Evolutionary conservation across 495 filamentous ascomycete species (phyloP).

Genomic region (Achaetomiella virescens): DNA sequence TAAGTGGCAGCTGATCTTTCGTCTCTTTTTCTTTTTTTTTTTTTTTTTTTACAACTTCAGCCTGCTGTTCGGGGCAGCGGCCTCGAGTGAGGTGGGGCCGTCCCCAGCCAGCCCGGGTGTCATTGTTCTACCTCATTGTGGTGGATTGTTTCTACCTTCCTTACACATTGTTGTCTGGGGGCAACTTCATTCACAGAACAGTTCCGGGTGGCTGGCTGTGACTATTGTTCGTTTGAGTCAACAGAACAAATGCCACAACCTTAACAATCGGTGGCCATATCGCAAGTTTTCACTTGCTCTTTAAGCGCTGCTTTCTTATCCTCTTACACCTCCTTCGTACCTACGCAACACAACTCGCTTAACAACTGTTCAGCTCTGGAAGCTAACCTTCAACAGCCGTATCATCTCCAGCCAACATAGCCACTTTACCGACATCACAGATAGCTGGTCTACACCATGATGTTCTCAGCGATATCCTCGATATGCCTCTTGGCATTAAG

Average conservation of each 20-base stretch:
- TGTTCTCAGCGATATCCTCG: conserved; percentile 37
- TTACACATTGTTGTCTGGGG: neutral
- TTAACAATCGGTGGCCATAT: neutral
- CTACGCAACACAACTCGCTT: neutral
- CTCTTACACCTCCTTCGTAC: neutral
- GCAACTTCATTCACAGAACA: neutral
- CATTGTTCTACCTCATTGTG: neutral
- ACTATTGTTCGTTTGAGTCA: neutral
- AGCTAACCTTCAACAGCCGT: conserved; percentile 6
- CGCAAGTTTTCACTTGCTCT: neutral
- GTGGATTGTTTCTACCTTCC: neutral
- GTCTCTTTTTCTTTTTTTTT: neutral
- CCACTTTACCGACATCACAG: conserved; percentile 16
- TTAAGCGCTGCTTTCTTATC: neutral
- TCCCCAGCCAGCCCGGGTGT: neutral
- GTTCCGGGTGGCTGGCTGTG: neutral
- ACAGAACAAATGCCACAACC: neutral
- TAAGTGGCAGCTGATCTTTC: neutral
- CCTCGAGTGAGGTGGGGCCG: neutral
- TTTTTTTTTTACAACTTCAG: neutral
- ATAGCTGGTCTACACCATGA: conserved; percentile 41
- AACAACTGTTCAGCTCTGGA: conserved; percentile 4
- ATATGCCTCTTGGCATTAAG: conserved; percentile 31
- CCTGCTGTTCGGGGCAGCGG: neutral
- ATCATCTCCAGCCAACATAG: neutral